phyloP scores from a whole-genome alignment of 352 stramenopile genomes.

The Thalassiosira mediterranea region DNA sequence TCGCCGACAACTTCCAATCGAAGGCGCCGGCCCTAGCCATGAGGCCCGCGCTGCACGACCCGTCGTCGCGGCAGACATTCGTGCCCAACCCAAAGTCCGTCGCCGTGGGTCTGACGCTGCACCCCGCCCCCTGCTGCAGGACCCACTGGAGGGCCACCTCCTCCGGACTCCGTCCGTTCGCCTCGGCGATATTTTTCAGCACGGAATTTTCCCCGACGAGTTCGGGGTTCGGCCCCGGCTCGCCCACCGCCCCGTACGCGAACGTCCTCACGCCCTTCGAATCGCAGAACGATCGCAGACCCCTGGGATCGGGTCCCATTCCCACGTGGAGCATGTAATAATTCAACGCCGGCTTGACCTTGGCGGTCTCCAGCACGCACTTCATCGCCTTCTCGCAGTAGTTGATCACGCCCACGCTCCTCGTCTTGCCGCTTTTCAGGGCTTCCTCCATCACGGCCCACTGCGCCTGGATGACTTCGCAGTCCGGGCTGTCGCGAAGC shows the following conservation, averaged over 20 bases:
- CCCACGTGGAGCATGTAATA: conserved; percentile 61
- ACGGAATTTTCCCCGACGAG: conserved; percentile 37
- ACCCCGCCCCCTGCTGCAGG: conserved; percentile 48
- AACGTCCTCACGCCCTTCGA: conserved; percentile 56
- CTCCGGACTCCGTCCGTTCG: conserved; percentile 33
- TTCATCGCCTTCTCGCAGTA: conserved; percentile 56
- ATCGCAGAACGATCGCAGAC: conserved; percentile 46
- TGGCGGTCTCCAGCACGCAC: conserved; percentile 56
- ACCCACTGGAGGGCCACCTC: conserved; percentile 60
- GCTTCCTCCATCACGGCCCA: conserved; percentile 65
- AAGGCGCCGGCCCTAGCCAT: conserved; percentile 18
- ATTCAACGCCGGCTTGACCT: conserved; percentile 60
- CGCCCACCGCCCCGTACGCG: conserved; percentile 55
- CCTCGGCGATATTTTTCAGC: conserved; percentile 38
- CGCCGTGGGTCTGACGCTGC: conserved; percentile 36
- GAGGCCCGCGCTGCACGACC: conserved; percentile 41
- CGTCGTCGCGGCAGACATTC: too few species aligned
- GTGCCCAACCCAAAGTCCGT: conserved; percentile 56
- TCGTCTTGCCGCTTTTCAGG: conserved; percentile 34
- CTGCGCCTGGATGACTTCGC: conserved; percentile 59
- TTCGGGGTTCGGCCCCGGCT: conserved; percentile 47
- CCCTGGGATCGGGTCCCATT: conserved; percentile 44
- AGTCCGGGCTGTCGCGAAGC: conserved; percentile 59
- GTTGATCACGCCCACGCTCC: conserved; percentile 64
- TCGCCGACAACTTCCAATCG: conserved; percentile 41